Base-by-base conservation (phyloP, 2,329 filamentous ascomycete species). In the Ceratocystis papillata region DNA sequence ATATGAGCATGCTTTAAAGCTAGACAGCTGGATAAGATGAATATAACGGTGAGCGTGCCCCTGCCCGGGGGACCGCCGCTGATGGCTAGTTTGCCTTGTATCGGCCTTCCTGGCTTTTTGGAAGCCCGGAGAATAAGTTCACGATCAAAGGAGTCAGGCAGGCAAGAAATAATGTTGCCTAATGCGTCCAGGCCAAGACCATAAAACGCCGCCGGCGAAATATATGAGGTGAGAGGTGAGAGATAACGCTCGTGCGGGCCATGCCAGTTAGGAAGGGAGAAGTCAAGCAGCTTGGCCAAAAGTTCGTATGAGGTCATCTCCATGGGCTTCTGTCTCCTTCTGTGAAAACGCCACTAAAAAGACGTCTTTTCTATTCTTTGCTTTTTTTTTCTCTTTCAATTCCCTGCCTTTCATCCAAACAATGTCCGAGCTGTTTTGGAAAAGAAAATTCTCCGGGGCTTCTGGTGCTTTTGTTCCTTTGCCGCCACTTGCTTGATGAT, bases 1-100 rank as follows among this genome's bases (percentile, higher is more conserved):
- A 59, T 37, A 59, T 20, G 55, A 59, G 55, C 55, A 59, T 20
- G 55, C 37, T 59, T 59, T 59, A 59, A 59, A 30, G 55, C 55
- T 15, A n/a, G 55, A 28, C 55, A 30, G 37, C 37, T 41, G 12
- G 37, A 33, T 3, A 28, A 30, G 15, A 59, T 30, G n/a, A 53
- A 20, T 20, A 37, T 8, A 28, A 53, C 8, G 22, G 20, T 22
- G 48, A 5, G 7, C 12, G 46, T 20, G 17, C 48, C 17, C n/a
- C 20, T 22, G 15, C 22, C 48, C 15, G 3, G 48, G 20, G 48
- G 10, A 15, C 22, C 10, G 15, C 48, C 20, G 22, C 22, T 53
- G 48, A 28, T 53, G 20, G 8, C 48, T 15, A 25, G 48, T 10
- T 53, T 53, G 48, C 48, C 20, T 53, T 25, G 48, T 7, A 53